Conservation (phyloP, 2,329 filamentous ascomycete genomes). For the Sporothrix sp. region DNA sequence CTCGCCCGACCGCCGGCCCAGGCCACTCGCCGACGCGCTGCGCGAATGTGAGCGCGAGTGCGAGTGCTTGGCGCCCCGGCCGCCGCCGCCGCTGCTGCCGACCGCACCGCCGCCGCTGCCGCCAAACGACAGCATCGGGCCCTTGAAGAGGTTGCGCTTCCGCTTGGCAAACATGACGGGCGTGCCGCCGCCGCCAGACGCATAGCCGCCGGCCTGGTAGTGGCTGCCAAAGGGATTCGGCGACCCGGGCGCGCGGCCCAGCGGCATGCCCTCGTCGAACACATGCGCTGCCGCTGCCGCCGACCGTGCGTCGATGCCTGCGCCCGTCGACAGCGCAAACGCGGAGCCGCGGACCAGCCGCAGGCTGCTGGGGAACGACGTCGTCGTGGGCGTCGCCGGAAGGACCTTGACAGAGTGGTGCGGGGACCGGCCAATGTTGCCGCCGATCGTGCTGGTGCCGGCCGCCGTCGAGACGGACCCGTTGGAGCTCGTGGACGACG, state of each 20-base stretch:
- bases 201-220: neutral
- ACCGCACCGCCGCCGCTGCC: constrained; percentile 14
- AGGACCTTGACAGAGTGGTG: constrained; percentile 93
- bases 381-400: constrained; percentile 70
- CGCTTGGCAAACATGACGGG: constrained; percentile 67
- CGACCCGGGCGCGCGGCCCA: constrained; percentile 35
- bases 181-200: constrained; percentile 17
- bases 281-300: constrained; percentile 32
- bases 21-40: constrained; percentile 49
- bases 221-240: constrained; percentile 45
- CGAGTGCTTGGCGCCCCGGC: constrained; percentile 31
- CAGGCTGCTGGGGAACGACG: constrained; percentile 74
- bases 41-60: constrained; percentile 46
- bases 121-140: constrained; percentile 55
- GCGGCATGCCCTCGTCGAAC: constrained; percentile 51
- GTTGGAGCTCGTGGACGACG: constrained; percentile 81
- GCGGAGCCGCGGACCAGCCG: constrained; percentile 58
- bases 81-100: constrained; percentile 21
- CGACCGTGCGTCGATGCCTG: no score
- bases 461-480: constrained; percentile 59
- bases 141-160: constrained; percentile 75
- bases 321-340: neutral
- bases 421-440: constrained; percentile 58
- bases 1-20: constrained; percentile 62
- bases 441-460: constrained; percentile 49